A percentile compares a stretch with the other conserved stretches of the same genome.
Conservation (phyloP, 371 early-diverging fungal species). For the Choanephora cucurbitarum region DNA sequence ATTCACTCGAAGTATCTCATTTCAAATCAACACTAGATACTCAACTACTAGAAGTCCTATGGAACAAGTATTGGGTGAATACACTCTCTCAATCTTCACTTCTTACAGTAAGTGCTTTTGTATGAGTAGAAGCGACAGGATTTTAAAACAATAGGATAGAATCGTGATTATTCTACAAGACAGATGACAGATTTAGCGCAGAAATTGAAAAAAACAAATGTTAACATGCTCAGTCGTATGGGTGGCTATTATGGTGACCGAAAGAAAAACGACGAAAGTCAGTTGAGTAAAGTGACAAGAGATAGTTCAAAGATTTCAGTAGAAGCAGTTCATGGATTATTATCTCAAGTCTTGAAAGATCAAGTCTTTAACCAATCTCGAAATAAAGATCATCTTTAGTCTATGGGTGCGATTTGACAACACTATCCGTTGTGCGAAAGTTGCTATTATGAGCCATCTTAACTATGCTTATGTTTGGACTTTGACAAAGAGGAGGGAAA, state of each 20-base stretch:
- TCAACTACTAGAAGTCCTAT: constrained; percentile 85
- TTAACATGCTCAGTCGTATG: constrained; percentile 54
- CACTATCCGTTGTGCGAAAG: too few species aligned
- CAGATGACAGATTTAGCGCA: constrained; percentile 84
- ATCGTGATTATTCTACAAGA: constrained; percentile 77
- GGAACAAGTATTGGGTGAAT: constrained; percentile 97
- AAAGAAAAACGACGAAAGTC: constrained; percentile 68
- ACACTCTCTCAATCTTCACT: constrained; percentile 91
- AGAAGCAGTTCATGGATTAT: constrained; percentile 79
- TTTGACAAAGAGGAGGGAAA: too few species aligned
- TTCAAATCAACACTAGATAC: constrained; percentile 92
- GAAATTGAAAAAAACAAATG: constrained; percentile 80
- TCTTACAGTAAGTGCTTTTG: constrained; percentile 66
- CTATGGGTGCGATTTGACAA: too few species aligned
- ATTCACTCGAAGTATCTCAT: constrained; percentile 88
- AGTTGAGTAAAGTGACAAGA: constrained; percentile 72
- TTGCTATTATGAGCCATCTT: too few species aligned
- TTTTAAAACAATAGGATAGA: too few species aligned
- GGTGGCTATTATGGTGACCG: constrained; percentile 62
- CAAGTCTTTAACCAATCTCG: constrained; percentile 66
- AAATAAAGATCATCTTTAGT: not conserved
- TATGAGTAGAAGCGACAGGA: too few species aligned
- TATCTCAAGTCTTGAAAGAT: constrained; percentile 82
- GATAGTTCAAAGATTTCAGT: constrained; percentile 80
- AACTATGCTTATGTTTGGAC: too few species aligned